A percentile compares a stretch with the other conserved stretches of the same genome.
Evolutionary conservation across 1,139 yeast species (phyloP).

Genomic region (Kodamaea derodonti): DNA sequence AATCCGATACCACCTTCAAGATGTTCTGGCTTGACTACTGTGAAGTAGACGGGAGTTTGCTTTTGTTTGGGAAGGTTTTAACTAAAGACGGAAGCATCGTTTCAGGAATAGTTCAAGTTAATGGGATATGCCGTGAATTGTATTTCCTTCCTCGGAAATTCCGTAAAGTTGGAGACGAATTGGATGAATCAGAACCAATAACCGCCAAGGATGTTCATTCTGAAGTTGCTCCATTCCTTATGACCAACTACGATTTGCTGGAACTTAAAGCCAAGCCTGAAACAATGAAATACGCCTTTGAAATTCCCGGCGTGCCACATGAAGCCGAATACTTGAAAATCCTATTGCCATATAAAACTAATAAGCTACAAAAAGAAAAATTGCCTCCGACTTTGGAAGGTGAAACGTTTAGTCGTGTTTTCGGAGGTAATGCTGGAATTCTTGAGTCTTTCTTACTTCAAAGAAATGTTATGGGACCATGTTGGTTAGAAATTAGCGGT

Average conservation of each 20-base stretch:
- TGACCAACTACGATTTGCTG: slow-evolving; percentile 60
- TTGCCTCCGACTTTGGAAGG: slow-evolving; percentile 70
- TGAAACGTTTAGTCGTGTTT: slow-evolving; percentile 71
- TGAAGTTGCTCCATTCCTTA: slow-evolving; percentile 65
- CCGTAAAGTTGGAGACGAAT: slow-evolving; percentile 24
- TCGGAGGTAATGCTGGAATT: slow-evolving; percentile 70
- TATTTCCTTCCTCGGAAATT: slow-evolving; percentile 69
- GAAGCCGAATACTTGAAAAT: slow-evolving; percentile 81
- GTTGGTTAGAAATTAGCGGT: slow-evolving; percentile 78
- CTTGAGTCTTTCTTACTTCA: slow-evolving; percentile 86
- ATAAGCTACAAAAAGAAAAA: slow-evolving; percentile 42
- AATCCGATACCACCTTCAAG: slow-evolving; percentile 39
- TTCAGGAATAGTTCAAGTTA: slow-evolving; percentile 76
- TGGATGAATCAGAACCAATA: slow-evolving; percentile 26
- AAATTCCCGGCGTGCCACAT: slow-evolving; percentile 72
- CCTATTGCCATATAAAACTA: slow-evolving; percentile 65
- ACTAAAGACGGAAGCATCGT: slow-evolving; percentile 57
- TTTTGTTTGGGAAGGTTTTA: slow-evolving; percentile 79
- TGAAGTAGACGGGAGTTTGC: slow-evolving; percentile 66
- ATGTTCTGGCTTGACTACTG: slow-evolving; percentile 91
- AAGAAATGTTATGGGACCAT: slow-evolving; percentile 92
- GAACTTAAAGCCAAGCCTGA: slow-evolving; percentile 69
- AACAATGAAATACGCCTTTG: slow-evolving; percentile 83
- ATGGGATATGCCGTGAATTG: slow-evolving; percentile 66
- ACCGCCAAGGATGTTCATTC: slow-evolving; percentile 68